Conservation (phyloP, 2,329 filamentous ascomycete species). For the Beauveria australis region DNA sequence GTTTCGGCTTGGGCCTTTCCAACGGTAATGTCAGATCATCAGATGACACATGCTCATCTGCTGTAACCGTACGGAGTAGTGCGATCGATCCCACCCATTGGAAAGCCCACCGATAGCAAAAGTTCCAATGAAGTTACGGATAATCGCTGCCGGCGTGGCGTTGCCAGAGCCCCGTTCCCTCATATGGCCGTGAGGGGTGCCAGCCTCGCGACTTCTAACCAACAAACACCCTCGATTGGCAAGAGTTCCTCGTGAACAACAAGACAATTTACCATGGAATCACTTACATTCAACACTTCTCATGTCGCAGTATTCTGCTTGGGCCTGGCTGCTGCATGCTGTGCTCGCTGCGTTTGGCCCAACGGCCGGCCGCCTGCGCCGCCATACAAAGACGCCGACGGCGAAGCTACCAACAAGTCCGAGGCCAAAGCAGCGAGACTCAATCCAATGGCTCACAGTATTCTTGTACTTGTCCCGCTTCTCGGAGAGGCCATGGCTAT, state of each 20-base stretch:
- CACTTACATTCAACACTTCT: no score
- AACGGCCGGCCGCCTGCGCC: neutral
- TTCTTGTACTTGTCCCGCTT: neutral
- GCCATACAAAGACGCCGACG: neutral
- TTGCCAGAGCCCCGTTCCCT: no score
- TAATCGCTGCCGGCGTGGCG: no score
- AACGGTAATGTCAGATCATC: neutral
- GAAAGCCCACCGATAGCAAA: no score
- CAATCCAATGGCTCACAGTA: neutral
- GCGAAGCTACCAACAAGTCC: slow-evolving; percentile 1
- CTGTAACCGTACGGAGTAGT: no score
- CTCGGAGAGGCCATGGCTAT: neutral
- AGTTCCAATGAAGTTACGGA: no score
- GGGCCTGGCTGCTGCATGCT: neutral
- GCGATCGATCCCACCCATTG: no score
- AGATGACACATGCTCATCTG: no score
- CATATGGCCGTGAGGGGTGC: neutral
- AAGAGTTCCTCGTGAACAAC: no score
- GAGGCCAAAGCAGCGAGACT: neutral
- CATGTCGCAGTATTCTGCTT: neutral
- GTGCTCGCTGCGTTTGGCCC: neutral
- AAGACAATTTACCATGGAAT: neutral
- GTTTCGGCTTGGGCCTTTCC: neutral
- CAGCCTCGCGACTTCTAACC: neutral
- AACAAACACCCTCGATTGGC: neutral